Base-by-base conservation (phyloP, 208 protist genomes). In the Trypanosoma mega region DNA sequence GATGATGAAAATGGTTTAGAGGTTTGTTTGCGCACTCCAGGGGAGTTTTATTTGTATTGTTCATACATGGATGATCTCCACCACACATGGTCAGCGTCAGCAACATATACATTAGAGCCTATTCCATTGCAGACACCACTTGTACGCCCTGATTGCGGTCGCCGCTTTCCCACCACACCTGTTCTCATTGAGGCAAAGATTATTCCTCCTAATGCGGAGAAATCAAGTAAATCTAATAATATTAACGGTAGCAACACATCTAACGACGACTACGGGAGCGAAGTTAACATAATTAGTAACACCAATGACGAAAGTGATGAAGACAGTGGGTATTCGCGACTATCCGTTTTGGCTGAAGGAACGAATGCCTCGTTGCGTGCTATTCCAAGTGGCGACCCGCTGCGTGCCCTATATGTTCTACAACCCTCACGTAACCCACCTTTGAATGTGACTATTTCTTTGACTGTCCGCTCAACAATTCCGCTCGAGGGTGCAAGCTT, bases 61-160 rank as follows among this genome's bases (percentile, higher is more conserved):
- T 49, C 46, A 39, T 86, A 90, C 72, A 43, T 48, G 8, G 82
- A 90, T 52, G 62, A 74, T 44, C 54, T 86, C 4, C 47, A 59
- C 16, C 31, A 43, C 27, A 41, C 29, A 34, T 69, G 74, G 62
- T 55, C 24, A 20, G 44, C 70, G 9, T 64, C n/a, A 12, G 30
- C 30, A 27, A 23, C 56, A 26, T 43, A 82, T 47, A 34, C 60
- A 24, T 39, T 86, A 8, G 23, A 67, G 8, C 59, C 78, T 29
- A 34, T 60, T 43, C 56, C 76, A 23, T 52, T 90, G 45, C 68
- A 63, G 18, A 26, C 57, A 6, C 78, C 75, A 0, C 44, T 57
- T 3, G 72, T 78, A 37, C 21, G 23, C 16, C 78, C 82, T 4
- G 58, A 63, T 51, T 90, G 78, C 56, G 74, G 68, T 3, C 39